Base-by-base conservation (phyloP, 164 flowering plant species). In the Dillenia turbinata region DNA sequence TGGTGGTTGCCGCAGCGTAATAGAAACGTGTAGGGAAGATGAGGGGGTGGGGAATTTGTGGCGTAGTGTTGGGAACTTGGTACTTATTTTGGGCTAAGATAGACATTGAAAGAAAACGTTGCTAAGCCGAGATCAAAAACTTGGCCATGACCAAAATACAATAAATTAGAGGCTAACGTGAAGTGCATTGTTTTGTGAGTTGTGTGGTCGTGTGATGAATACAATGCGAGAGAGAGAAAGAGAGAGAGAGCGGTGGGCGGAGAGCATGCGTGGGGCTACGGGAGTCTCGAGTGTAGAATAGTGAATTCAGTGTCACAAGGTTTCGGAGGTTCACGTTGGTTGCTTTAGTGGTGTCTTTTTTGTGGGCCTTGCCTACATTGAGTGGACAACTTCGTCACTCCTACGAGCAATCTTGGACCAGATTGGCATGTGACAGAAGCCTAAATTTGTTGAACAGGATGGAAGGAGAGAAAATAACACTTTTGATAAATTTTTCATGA, bases 31-130 rank as follows among this genome's bases (percentile, higher is more conserved):
- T 4, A 16, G 54, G 16, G 48, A 9, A 56, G 19, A 11, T 24
- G n/a, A 6, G 69, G n/a, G 50, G 68, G 12, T 19, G n/a, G 60
- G 64, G 47, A 26, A 49, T 3, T 57, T 52, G 47, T 58, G 73
- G 0, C 19, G 66, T 71, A 57, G 61, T 15, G 15, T 1, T 52
- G 57, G 51, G 69, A 57, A 49, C 64, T 62, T 0, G 65, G 66
- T 60, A 65, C 22, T 60, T 69, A 52, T 72, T 67, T 19, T 71
- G 85, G 13, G 80, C 66, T 57, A 76, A 52, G 79, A 71, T 55
- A 52, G 79, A 65, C 89, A 85, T 82, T 62, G 78, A 49, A 45
- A n/a, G 40, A 17, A 22, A 54, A 26, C 33, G 33, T 26, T 26
- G 5, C 33, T 26, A 26, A 26, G 33, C 33, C 33, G 5, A 26